Evolutionary conservation across 2,329 filamentous ascomycete species (phyloP).

Genomic region (Chalaropsis thielavioides): DNA sequence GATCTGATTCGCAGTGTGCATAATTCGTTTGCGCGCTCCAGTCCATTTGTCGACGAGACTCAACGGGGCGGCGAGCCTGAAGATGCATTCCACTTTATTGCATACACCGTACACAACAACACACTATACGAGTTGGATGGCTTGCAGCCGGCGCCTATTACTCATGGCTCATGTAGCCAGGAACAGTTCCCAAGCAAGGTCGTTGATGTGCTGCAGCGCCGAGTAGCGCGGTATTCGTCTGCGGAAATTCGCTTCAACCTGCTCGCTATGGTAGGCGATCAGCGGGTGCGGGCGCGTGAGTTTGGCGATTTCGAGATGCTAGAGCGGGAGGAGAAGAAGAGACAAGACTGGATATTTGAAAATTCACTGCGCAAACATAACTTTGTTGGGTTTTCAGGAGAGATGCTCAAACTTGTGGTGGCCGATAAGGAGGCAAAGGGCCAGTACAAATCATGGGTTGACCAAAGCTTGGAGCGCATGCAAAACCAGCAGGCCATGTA

Average conservation of each 20-base stretch:
- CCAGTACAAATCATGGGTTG: constrained; percentile 51
- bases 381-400: constrained; percentile 88
- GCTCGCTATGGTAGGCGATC: constrained; percentile 77
- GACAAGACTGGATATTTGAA: constrained; percentile 82
- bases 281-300: constrained; percentile 60
- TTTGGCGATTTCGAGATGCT: constrained; percentile 70
- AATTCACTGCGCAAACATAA: constrained; percentile 86
- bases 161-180: constrained; percentile 60
- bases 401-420: constrained; percentile 80
- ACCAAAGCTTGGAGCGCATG: constrained; percentile 47
- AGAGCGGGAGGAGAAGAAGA: constrained; percentile 67
- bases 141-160: constrained; percentile 81
- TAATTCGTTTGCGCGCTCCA: constrained; percentile 79
- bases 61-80: constrained; percentile 57
- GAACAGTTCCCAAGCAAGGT: constrained; percentile 65
- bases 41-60: constrained; percentile 87
- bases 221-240: constrained; percentile 71
- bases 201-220: constrained; percentile 69
- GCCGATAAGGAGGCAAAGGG: constrained; percentile 54
- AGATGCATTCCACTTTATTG: constrained; percentile 95
- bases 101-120: constrained; percentile 70
- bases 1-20: constrained; percentile 64
- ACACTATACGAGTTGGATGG: constrained; percentile 90
- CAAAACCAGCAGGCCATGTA: constrained; percentile 27
- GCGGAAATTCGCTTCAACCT: constrained; percentile 93